phyloP scores from a whole-genome alignment of 192 early-diverging fungal genomes.

The Rhizophagus prolifer region DNA sequence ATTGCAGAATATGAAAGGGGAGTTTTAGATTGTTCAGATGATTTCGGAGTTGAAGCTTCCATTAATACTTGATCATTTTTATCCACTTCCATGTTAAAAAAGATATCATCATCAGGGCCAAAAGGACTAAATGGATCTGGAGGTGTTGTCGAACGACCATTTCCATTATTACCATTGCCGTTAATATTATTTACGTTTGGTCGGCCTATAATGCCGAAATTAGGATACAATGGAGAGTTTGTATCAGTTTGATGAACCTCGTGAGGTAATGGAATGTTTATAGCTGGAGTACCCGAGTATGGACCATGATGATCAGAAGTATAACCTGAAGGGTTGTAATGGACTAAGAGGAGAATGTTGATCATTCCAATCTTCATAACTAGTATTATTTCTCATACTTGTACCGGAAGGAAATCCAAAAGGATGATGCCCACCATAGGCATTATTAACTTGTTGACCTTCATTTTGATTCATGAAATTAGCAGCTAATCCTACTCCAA shows the following conservation, averaged over 20 bases:
- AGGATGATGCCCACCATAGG: not conserved
- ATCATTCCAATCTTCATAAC: constrained; percentile 12
- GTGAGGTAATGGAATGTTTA: constrained; percentile 27
- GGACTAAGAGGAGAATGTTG: constrained; percentile 7
- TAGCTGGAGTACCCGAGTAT: constrained; percentile 7
- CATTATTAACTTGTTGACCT: not conserved
- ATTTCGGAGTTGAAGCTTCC: not conserved
- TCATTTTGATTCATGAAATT: constrained; percentile 19
- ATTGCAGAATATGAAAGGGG: constrained; percentile 32
- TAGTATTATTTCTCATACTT: constrained; percentile 6
- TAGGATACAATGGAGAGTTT: not conserved
- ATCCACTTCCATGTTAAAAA: constrained; percentile 25
- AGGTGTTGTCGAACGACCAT: not conserved
- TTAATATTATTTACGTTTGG: not conserved
- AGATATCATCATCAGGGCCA: not conserved
- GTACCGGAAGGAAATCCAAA: not conserved
- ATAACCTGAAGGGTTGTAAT: not conserved
- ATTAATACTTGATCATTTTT: not conserved
- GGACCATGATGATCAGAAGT: not conserved
- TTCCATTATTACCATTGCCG: not conserved
- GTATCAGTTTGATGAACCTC: not conserved
- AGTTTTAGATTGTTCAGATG: constrained; percentile 13
- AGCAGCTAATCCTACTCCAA: constrained; percentile 9
- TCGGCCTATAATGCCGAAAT: not conserved
- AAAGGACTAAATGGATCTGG: constrained; percentile 27